phyloP scores from a whole-genome alignment of 192 early-diverging fungal genomes.

The Coemansia javaensis region DNA sequence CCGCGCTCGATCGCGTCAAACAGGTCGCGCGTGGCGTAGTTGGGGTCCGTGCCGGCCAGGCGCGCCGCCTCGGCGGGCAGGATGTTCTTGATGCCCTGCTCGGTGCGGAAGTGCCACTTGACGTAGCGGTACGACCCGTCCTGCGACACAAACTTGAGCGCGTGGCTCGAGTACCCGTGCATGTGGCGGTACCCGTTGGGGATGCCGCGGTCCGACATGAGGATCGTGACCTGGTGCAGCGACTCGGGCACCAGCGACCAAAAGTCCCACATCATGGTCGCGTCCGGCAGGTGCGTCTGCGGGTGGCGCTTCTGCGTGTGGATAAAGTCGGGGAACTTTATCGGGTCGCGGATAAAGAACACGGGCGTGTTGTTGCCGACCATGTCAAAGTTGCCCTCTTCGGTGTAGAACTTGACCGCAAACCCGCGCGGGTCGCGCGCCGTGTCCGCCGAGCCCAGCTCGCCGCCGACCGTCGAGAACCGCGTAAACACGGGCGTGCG shows the following conservation, averaged over 20 bases:
- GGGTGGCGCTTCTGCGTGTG: constrained; percentile 83
- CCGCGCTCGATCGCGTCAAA: constrained; percentile 66
- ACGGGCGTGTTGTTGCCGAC: constrained; percentile 83
- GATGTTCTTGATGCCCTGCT: constrained; percentile 74
- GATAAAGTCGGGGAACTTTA: constrained; percentile 81
- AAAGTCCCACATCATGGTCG: constrained; percentile 77
- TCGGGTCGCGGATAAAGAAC: constrained; percentile 76
- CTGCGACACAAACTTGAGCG: constrained; percentile 66
- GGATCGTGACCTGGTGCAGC: constrained; percentile 72
- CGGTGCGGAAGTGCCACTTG: constrained; percentile 74
- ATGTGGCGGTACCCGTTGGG: constrained; percentile 78
- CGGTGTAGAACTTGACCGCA: constrained; percentile 81
- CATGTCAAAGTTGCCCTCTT: constrained; percentile 84
- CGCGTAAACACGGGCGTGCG: constrained; percentile 76
- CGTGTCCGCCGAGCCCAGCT: constrained; percentile 69
- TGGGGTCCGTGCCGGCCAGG: constrained; percentile 61
- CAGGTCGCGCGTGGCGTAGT: constrained; percentile 72
- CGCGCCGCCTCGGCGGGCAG: constrained; percentile 57
- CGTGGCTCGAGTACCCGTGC: constrained; percentile 78
- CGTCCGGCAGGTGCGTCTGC: constrained; percentile 64
- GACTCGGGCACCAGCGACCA: constrained; percentile 71
- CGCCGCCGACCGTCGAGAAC: constrained; percentile 77
- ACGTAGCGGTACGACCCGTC: constrained; percentile 66
- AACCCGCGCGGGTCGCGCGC: constrained; percentile 79
- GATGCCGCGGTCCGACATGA: constrained; percentile 80